A percentile compares a stretch with the other conserved stretches of the same genome.
These are phyloP conservation scores for Bathelium albidoporum DNA, from an alignment of 495 filamentous ascomycete species.

Conservation along the genomic window DNA sequence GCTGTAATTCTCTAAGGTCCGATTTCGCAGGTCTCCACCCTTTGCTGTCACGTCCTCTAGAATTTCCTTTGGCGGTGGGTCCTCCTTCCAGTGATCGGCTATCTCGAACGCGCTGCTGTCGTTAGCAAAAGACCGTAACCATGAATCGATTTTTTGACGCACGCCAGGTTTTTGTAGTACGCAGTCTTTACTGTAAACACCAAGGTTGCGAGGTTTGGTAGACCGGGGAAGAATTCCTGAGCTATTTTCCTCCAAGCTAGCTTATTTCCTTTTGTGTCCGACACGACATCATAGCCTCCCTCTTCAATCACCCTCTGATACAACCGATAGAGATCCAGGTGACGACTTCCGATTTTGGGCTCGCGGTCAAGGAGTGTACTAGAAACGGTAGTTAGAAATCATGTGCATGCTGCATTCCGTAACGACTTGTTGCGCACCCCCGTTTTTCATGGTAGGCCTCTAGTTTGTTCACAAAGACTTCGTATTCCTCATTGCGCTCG, in stretches of 20 bases:
- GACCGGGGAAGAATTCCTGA: constrained; percentile 50
- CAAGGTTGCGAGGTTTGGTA: constrained; percentile 55
- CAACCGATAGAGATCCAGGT: constrained; percentile 59
- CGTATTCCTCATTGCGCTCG: constrained; percentile 51
- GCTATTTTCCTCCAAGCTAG: constrained; percentile 67
- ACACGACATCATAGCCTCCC: constrained; percentile 71
- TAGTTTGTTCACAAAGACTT: constrained; percentile 58
- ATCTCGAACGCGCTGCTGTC: constrained; percentile 63
- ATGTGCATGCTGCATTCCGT: constrained; percentile 1
- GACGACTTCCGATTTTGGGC: constrained; percentile 59
- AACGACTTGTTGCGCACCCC: constrained; percentile 36
- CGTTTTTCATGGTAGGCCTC: constrained; percentile 57
- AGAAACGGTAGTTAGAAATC: constrained; percentile 4
- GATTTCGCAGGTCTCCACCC: constrained; percentile 62
- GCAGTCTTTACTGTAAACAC: constrained; percentile 69
- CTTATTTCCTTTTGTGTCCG: constrained; percentile 55
- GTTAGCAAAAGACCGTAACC: constrained; percentile 7
- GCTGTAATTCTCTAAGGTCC: constrained; percentile 63
- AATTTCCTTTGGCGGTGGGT: constrained; percentile 73
- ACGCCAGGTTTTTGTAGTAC: constrained; percentile 75
- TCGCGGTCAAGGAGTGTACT: constrained; percentile 60
- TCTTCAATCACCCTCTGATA: constrained; percentile 58
- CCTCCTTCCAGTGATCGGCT: constrained; percentile 53
- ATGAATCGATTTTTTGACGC: constrained; percentile 11
- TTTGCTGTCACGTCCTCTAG: constrained; percentile 67